phyloP scores from a whole-genome alignment of 1,139 yeast genomes.

The Schwanniomyces etchellsii region DNA sequence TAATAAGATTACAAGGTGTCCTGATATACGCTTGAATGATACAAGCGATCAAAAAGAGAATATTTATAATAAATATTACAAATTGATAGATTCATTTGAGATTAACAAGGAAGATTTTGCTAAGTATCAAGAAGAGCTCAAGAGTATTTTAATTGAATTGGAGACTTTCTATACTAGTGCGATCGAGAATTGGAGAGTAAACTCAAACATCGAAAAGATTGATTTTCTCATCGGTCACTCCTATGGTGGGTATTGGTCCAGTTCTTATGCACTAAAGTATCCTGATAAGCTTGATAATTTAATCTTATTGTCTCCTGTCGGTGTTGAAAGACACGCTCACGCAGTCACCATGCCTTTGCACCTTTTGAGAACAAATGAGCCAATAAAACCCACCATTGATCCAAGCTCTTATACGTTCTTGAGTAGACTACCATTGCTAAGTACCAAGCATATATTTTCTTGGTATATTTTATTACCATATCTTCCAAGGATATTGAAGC shows the following conservation, averaged over 20 bases:
- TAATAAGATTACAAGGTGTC: conserved; percentile 21
- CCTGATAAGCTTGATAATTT: conserved; percentile 63
- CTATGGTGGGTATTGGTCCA: conserved; percentile 44
- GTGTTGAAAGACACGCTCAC: conserved; percentile 70
- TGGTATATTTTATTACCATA: conserved; percentile 42
- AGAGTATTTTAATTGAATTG: conserved; percentile 34
- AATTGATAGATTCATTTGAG: conserved; percentile 30
- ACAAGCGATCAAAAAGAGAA: conserved; percentile 23
- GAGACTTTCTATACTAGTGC: conserved; percentile 34
- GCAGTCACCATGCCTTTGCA: conserved; percentile 46
- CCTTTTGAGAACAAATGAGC: conserved; percentile 8
- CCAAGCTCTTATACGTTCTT: conserved; percentile 34
- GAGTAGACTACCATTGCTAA: conserved; percentile 40
- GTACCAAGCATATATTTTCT: conserved; percentile 18
- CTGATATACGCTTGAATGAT: conserved; percentile 24
- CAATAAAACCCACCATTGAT: conserved; percentile 28
- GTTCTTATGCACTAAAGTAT: conserved; percentile 30
- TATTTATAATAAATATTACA: conserved; percentile 38
- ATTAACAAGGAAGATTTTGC: conserved; percentile 22
- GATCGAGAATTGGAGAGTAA: conserved; percentile 35
- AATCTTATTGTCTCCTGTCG: conserved; percentile 83
- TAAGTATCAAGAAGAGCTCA: conserved; percentile 30
- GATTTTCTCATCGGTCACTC: conserved; percentile 43
- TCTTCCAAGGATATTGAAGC: conserved; percentile 38
- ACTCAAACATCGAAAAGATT: conserved; percentile 24